Base-by-base conservation (phyloP, 768 basidiomycete species). In the Psilocybe tampanensis region DNA sequence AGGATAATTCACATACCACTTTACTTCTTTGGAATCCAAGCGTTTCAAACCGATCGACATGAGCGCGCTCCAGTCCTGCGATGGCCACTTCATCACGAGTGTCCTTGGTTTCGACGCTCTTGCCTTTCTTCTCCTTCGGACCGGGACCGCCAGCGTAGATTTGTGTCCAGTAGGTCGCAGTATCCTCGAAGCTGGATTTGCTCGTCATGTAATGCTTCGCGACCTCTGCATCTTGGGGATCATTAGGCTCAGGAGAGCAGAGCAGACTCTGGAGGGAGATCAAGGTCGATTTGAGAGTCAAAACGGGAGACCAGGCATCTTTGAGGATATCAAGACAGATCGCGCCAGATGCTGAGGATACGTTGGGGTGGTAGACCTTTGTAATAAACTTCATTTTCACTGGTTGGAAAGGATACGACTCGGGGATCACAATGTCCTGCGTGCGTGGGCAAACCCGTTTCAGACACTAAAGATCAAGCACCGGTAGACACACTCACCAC, bases 381-480 rank as follows among this genome's bases (percentile, higher is more conserved):
- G 95, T 98, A 59, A 96, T 86, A 74, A 98, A 98, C 71, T 95
- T 95, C 94, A 98, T 97, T 81, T 98, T 97, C 52, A 95, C 89
- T 0, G 96, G 94, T 68, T 94, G 90, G 71, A 94, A 93, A 17
- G 91, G 92, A 68, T 94, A 94, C 47, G 92, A 85, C 43, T 94
- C 92, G 8, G 95, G 95, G 64, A 98, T 93, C 18, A 89, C 80
- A 62, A 98, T 98, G 68, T 98, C 95, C 92, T 94, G 65, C 62
- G 52, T 41, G 52, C 19, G 44, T 47, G 42, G 52, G 23, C 53
- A 17, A 34, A 19, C 33, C 15, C 12, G n/a, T 3, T 3, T 15
- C 36, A 39, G 36, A 39, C 36, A n/a, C 12, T 13, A 41, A 17
- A 47, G 51, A 58, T 41, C 34, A 17, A 36, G 55, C 15, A n/a